A percentile compares a stretch with the other conserved stretches of the same genome.
Evolutionary conservation across 495 filamentous ascomycete genomes (phyloP).

Genomic region (Neurospora tetraspora): DNA sequence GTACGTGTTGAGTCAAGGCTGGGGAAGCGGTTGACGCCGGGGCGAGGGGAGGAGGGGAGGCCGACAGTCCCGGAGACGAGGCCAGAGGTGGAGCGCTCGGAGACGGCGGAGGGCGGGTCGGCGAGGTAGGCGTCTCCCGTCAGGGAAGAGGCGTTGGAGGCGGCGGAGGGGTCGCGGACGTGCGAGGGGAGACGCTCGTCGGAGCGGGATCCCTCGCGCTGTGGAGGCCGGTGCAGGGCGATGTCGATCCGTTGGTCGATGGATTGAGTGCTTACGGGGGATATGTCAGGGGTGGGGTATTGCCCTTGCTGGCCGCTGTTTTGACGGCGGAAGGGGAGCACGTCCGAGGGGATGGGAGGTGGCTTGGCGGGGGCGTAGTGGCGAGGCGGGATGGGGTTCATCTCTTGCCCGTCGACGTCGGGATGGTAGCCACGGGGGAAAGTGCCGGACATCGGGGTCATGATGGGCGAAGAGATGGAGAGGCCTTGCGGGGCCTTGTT

Average conservation of each 20-base stretch:
- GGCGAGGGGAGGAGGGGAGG: conserved; percentile 37
- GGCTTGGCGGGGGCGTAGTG: conserved; percentile 37
- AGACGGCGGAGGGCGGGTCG: conserved; percentile 33
- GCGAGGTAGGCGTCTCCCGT: conserved; percentile 7
- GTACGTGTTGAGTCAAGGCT: conserved; percentile 18
- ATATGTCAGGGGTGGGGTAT: conserved; percentile 39
- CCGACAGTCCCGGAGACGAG: conserved; percentile 23
- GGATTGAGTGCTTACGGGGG: conserved; percentile 35
- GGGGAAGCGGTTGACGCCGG: conserved; percentile 37
- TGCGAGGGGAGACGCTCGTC: conserved; percentile 13
- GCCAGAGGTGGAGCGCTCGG: conserved; percentile 30
- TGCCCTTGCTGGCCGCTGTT: conserved; percentile 14
- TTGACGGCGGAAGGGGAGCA: conserved; percentile 29
- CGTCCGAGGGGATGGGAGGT: conserved; percentile 33
- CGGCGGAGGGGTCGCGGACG: conserved; percentile 23
- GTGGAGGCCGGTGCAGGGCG: conserved; percentile 13
- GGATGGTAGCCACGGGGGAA: conserved; percentile 30
- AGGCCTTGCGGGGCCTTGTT: conserved; percentile 29
- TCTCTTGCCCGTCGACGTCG: conserved; percentile 31
- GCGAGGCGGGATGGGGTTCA: conserved; percentile 41
- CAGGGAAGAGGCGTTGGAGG: conserved; percentile 12
- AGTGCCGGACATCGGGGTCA: conserved; percentile 42
- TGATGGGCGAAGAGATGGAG: conserved; percentile 45
- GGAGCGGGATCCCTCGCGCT: neutral
- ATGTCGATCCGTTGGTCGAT: conserved; percentile 39